These are phyloP conservation scores for Zygotorulaspora chibaensis DNA, from an alignment of 805 yeast genomes.

Conservation along the genomic window DNA sequence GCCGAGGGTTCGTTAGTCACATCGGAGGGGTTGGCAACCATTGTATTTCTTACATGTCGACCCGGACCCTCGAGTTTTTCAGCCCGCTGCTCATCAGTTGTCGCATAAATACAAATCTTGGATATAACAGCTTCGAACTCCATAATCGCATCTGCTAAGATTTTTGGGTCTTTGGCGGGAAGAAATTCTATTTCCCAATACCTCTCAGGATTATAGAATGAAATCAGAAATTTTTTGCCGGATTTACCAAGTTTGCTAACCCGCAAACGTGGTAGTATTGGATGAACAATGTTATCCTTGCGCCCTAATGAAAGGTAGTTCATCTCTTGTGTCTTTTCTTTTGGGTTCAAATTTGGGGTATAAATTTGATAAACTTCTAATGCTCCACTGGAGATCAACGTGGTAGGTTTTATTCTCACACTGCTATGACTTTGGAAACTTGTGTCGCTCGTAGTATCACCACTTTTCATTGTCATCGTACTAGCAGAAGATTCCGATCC, in stretches of 20 bases:
- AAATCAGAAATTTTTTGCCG: conserved; percentile 45
- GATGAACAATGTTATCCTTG: conserved; percentile 50
- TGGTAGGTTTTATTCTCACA: conserved; percentile 13
- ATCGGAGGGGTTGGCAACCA: not conserved
- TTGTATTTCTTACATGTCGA: not conserved
- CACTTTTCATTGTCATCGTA: conserved; percentile 5
- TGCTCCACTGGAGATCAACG: conserved; percentile 26
- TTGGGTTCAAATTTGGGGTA: conserved; percentile 18
- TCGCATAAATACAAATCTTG: conserved; percentile 19
- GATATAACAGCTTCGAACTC: conserved; percentile 34
- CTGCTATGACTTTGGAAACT: conserved; percentile 8
- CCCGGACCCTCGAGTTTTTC: too few species aligned
- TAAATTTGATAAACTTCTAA: conserved; percentile 33
- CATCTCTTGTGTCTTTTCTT: conserved; percentile 20
- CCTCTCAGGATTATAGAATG: conserved; percentile 69
- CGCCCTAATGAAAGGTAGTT: conserved; percentile 33
- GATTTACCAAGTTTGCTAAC: conserved; percentile 47
- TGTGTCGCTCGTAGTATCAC: conserved; percentile 6
- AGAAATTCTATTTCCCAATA: conserved; percentile 56
- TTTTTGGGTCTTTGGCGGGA: conserved; percentile 15
- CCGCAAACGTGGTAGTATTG: conserved; percentile 61
- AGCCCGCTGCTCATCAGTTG: not conserved
- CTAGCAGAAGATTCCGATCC: conserved; percentile 11
- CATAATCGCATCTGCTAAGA: conserved; percentile 5
- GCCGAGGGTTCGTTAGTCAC: not conserved